phyloP scores from a whole-genome alignment of 208 protist genomes.

The Naegleria gruberi region DNA sequence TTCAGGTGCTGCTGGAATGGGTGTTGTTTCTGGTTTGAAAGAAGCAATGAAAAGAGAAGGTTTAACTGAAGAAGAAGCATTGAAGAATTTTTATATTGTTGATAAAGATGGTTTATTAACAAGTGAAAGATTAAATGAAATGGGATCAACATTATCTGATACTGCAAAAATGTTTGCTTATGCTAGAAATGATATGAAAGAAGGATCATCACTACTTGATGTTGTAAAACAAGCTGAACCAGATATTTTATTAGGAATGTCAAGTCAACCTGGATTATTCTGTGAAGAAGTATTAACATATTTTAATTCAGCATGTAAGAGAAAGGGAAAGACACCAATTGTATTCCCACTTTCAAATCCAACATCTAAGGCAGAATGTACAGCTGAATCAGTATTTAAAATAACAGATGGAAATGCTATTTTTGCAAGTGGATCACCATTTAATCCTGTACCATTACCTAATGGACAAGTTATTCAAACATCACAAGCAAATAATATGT shows the following conservation, averaged over 20 bases:
- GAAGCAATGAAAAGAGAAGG: slow-evolving; percentile 55
- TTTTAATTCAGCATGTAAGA: slow-evolving; percentile 49
- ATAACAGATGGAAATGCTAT: slow-evolving; percentile 81
- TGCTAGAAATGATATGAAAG: slow-evolving; percentile 56
- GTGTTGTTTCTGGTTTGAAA: slow-evolving; percentile 56
- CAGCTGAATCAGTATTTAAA: slow-evolving; percentile 76
- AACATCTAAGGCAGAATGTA: slow-evolving; percentile 67
- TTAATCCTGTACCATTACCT: slow-evolving; percentile 60
- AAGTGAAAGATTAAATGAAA: slow-evolving; percentile 56
- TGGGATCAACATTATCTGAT: slow-evolving; percentile 42
- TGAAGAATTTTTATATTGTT: slow-evolving; percentile 71
- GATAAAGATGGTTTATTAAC: slow-evolving; percentile 79
- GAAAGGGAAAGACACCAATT: slow-evolving; percentile 70
- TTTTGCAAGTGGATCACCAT: slow-evolving; percentile 90
- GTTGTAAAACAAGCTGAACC: slow-evolving; percentile 79
- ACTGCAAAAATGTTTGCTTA: slow-evolving; percentile 60
- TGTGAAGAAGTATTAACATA: slow-evolving; percentile 72
- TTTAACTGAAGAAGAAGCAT: slow-evolving; percentile 59
- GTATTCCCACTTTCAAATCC: slow-evolving; percentile 91
- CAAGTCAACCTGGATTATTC: slow-evolving; percentile 76
- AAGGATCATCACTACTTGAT: slow-evolving; percentile 49
- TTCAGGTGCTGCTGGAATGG: slow-evolving; percentile 80
- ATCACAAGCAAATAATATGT: slow-evolving; percentile 94
- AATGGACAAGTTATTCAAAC: slow-evolving; percentile 64
- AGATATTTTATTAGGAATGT: slow-evolving; percentile 86